phyloP scores from a whole-genome alignment of 495 filamentous ascomycete species.

The Alectoria sarmentosa region DNA sequence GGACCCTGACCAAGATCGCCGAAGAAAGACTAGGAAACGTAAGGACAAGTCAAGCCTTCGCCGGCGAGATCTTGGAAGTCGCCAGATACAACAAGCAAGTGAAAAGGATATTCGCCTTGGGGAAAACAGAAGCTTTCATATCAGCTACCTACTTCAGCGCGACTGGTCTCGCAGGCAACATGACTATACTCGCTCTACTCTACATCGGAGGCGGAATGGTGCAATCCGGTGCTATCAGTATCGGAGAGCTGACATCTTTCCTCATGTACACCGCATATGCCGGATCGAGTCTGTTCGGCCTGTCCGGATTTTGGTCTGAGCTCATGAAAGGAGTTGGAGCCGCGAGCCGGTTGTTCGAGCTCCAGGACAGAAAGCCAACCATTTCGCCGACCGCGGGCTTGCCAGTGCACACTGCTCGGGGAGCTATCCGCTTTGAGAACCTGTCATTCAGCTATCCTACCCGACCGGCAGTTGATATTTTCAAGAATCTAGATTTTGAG shows the following conservation, averaged over 20 bases:
- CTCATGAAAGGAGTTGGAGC: slow-evolving; percentile 98
- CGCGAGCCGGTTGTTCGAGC: slow-evolving; percentile 87
- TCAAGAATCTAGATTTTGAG: slow-evolving; percentile 78
- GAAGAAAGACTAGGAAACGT: slow-evolving; percentile 95
- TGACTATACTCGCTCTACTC: slow-evolving; percentile 89
- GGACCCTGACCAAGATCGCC: slow-evolving; percentile 88
- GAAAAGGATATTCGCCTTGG: slow-evolving; percentile 82
- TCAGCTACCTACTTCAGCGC: slow-evolving; percentile 86
- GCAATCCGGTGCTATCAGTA: slow-evolving; percentile 70
- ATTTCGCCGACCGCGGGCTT: slow-evolving; percentile 77
- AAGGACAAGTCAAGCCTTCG: slow-evolving; percentile 91
- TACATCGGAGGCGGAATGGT: slow-evolving; percentile 90
- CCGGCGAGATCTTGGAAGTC: slow-evolving; percentile 84
- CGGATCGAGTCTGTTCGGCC: slow-evolving; percentile 81
- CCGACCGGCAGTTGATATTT: slow-evolving; percentile 82
- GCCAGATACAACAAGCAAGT: slow-evolving; percentile 85
- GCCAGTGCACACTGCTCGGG: slow-evolving; percentile 72
- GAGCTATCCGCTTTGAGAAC: slow-evolving; percentile 78
- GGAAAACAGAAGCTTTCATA: slow-evolving; percentile 75
- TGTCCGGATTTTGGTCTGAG: slow-evolving; percentile 95
- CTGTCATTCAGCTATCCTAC: slow-evolving; percentile 87
- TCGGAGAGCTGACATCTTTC: slow-evolving; percentile 94
- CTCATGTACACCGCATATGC: slow-evolving; percentile 97
- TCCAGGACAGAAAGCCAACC: slow-evolving; percentile 84
- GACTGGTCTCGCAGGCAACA: slow-evolving; percentile 84